Evolutionary conservation across 345 rosid species (phyloP), one percentile per base, ranked within the genome.

Genomic region (Eucalyptus curtisii): DNA sequence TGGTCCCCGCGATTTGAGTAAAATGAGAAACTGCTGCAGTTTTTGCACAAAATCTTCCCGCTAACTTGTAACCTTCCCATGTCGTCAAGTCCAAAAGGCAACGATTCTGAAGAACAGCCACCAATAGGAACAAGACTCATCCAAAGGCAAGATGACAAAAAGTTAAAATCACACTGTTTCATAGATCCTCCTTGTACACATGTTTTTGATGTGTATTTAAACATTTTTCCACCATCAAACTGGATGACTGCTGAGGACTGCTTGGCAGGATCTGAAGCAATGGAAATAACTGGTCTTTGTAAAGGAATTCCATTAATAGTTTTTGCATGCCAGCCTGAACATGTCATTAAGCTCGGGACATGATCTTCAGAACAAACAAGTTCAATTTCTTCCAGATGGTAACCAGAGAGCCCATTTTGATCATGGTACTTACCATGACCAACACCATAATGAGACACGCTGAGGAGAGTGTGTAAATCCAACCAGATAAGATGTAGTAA

Each of bases 71-170:
- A 93, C 94, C 95, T 94, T 81, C 98, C 98, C 85, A 90, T 91
- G 87, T 96, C 98, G 90, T 98, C 98, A 87, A 97, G 96, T 86
- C 99, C 99, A 94, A 94, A 95, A 90, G 92, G 90, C 91, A 96
- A 89, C 86, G 95, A 95, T 90, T 92, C 93, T 57, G 90, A 86
- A 59, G 87, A 71, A 61, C 92, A 93, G 88, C 88, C 86, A 61
- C 68, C 91, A 94, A 88, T 88, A 89, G 91, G 91, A 89, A 93
- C 95, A 64, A 88, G 96, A 91, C 87, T 93, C 98, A 96, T 95
- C 96, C 94, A 92, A 88, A 95, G 97, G 91, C 97, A 97, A 90
- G 96, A 90, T 31, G 95, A 94, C 52, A 93, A 90, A 92, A 98
- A 95, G 90, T 90, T 87, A 61, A 89, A 16, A 86, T 87, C 91